Base-by-base conservation (phyloP, 1,284 basidiomycete genomes). In the Termitomyces sp. region DNA sequence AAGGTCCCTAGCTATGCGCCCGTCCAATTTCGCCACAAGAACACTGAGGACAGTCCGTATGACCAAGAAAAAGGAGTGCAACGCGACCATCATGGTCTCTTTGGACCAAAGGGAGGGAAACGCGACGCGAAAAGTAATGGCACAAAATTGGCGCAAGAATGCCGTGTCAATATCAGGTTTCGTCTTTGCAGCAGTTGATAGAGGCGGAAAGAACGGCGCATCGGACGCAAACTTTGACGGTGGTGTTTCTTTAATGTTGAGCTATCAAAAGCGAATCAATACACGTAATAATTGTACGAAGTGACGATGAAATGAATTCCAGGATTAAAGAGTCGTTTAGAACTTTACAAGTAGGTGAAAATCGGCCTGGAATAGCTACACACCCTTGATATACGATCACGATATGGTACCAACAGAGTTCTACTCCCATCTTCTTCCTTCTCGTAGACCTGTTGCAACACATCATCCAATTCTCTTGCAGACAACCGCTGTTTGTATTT, bases 41-140 rank as follows among this genome's bases (percentile, higher is more conserved):
- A 98, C 83, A 63, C 90, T 93, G 34, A 97, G 77, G 1, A 93
- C 81, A 0, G 96, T 98, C 43, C 96, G 76, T 40, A 92, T 72
- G 1, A 98, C 81, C 49, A 98, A 81, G 73, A 98, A 98, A 61
- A 81, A 83, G 0, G 92, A 94, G 70, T 98, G 94, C 0, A 90
- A 70, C 3, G 83, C 66, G 15, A 98, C 78, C 36, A 98, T 78
- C 41, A 88, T 76, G 0, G 87, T 79, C 66, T 98, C 94, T 62
- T 88, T 90, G 3, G 88, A 86, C 9, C 75, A 76, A 63, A 82
- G 78, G 17, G 84, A 83, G 0, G 86, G 91, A 50, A 96, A 82
- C 6, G 88, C 84, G 58, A 96, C 83, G 15, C 84, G 81, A 51
- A 75, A 71, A 0, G 95, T 67, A 52, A 96, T 84, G 1, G 92